A percentile compares a stretch with the other conserved stretches of the same genome.
These are phyloP conservation scores for Sarcodon sp. DNA, from an alignment of 768 basidiomycete species.

Conservation along the genomic window DNA sequence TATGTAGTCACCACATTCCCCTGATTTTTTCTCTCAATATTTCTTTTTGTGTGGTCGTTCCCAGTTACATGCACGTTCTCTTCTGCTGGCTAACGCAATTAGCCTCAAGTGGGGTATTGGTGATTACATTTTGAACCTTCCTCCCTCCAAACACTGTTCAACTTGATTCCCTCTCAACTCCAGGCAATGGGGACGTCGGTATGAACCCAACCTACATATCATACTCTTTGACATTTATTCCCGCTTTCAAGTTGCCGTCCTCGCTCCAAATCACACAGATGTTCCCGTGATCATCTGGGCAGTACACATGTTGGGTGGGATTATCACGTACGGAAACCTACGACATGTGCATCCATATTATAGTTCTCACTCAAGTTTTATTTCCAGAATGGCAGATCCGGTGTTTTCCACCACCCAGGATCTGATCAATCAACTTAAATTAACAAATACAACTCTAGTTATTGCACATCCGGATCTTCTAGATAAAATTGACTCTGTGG, in stretches of 20 bases:
- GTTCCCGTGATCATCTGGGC: conserved; percentile 16
- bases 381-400: conserved; percentile 16
- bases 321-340: conserved; percentile 35
- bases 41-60: background rate
- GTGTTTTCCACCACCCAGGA: conserved; percentile 16
- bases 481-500: conserved; percentile 11
- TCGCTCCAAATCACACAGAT: conserved; percentile 54
- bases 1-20: conserved; percentile 5
- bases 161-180: background rate
- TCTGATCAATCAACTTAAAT: conserved; percentile 17
- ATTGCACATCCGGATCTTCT: conserved; percentile 14
- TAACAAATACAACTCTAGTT: conserved; percentile 13
- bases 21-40: background rate
- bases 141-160: background rate
- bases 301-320: conserved; percentile 39
- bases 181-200: conserved; percentile 42
- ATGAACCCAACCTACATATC: conserved; percentile 8
- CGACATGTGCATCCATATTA: background rate
- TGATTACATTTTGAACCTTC: conserved; percentile 11
- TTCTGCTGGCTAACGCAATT: conserved; percentile 34
- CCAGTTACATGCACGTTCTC: conserved; percentile 33
- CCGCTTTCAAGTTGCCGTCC: conserved; percentile 36
- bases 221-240: background rate
- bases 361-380: background rate
- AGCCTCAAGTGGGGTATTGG: conserved; percentile 28